Base-by-base conservation (phyloP, 495 filamentous ascomycete species). In the Penicillium roqueforti region DNA sequence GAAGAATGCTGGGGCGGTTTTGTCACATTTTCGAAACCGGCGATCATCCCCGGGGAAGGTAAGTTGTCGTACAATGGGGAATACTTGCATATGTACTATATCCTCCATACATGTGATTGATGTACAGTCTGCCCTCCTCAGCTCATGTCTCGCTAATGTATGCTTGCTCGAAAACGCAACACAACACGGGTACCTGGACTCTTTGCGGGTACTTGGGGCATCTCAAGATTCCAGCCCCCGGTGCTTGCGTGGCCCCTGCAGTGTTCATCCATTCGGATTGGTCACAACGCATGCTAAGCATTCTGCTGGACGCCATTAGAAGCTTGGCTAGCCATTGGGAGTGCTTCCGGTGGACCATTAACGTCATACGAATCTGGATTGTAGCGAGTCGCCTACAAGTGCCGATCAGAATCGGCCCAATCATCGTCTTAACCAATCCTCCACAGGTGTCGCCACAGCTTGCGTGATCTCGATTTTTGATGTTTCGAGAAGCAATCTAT, bases 301-400 rank as follows among this genome's bases (percentile, higher is more conserved):
- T 62, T 67, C 62, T 56, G 28, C 58, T 50, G 55, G 16, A 4
- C 4, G 16, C 32, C 47, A 54, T 49, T 13, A 3, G 44, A 42
- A 47, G 47, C 32, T 44, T 47, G 47, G 38, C 44, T 18, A 26
- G 18, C 61, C 63, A 63, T 31, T 66, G 14, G 29, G 43, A 61
- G 38, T 18, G 23, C 31, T 19, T 18, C 11, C 23, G 37, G 16
- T 39, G 49, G 19, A 20, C 22, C 42, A 39, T 25, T 6, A 49
- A 57, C 64, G 64, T 67, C 64, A 67, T 67, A 54, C 45, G 51
- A 59, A 60, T 59, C 52, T 43, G 45, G 37, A 11, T 28, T 38
- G 44, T 25, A 25, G 42, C 9, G 22, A 47, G 34, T 36, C 36
- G 51, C 53, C 48, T 23, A 28, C 37, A 20, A 29, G 5, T 36